These are phyloP conservation scores for Aegilops speltoides DNA, from an alignment of 176 grass and related monocot species.

Conservation along the genomic window DNA sequence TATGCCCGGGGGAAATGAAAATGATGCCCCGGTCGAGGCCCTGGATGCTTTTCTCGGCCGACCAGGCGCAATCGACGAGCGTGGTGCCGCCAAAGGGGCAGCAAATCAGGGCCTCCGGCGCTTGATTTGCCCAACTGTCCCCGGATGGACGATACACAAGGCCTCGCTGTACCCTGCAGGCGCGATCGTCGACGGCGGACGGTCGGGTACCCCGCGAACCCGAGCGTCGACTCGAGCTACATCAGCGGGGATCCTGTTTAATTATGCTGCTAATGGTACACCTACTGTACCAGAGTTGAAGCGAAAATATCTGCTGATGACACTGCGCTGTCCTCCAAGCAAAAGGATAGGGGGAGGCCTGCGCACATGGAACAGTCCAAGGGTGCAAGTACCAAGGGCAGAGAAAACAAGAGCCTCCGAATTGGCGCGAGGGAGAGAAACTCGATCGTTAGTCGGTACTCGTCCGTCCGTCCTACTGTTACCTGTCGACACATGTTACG, in stretches of 20 bases:
- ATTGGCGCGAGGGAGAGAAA: not conserved
- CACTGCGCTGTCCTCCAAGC: not conserved
- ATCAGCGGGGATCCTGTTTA: not conserved
- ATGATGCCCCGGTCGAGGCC: not conserved
- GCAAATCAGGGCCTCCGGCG: not conserved
- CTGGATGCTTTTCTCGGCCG: not conserved
- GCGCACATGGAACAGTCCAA: not conserved
- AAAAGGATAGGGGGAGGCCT: not conserved
- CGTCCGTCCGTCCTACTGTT: not conserved
- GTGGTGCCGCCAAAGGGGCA: not conserved
- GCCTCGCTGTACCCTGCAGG: not conserved
- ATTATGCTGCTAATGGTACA: not conserved
- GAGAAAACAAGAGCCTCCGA: not conserved
- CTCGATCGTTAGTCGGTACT: conserved; percentile 19
- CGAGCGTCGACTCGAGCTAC: not conserved
- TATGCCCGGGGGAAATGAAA: not conserved
- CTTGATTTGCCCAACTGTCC: conserved; percentile 5
- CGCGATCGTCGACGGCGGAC: no score
- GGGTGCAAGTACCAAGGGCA: conserved; percentile 26
- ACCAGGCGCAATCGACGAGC: conserved; percentile 26
- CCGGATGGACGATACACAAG: conserved; percentile 3
- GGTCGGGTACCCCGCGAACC: no score
- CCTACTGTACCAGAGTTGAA: no score
- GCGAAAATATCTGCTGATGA: not conserved
- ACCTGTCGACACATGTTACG: not conserved